A percentile compares a stretch with the other conserved stretches of the same genome.
Conservation (phyloP, 2,329 filamentous ascomycete genomes). For the Stagonosporopsis cucurbitacearum region DNA sequence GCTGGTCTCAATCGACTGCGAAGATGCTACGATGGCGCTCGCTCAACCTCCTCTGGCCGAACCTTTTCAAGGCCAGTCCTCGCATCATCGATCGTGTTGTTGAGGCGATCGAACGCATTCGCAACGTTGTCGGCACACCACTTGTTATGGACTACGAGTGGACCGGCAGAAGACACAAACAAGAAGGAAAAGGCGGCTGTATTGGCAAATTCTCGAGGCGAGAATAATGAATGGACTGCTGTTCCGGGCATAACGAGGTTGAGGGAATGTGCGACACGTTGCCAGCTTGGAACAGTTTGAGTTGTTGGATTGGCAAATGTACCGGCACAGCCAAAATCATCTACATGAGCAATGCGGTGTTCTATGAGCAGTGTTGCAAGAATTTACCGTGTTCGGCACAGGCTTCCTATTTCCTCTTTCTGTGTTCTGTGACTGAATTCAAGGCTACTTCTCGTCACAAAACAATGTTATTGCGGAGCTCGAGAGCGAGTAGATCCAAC, state of each 20-base stretch:
- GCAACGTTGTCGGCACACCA: conserved; percentile 90
- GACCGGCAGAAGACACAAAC: conserved; percentile 66
- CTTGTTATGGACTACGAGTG: conserved; percentile 97
- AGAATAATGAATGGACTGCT: neutral
- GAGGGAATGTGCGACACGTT: neutral
- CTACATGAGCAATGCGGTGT: neutral
- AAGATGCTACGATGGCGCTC: conserved; percentile 97
- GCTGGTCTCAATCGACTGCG: conserved; percentile 96
- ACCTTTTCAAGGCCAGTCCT: conserved; percentile 95
- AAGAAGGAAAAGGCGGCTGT: neutral
- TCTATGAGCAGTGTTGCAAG: neutral
- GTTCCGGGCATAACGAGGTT: neutral
- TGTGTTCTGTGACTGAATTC: neutral
- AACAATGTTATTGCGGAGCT: neutral
- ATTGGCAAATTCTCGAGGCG: neutral
- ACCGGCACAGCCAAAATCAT: too few relatives aligned
- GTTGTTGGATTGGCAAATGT: neutral
- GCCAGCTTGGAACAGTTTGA: neutral
- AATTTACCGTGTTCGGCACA: neutral
- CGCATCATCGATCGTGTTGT: conserved; percentile 99
- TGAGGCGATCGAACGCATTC: conserved; percentile 94
- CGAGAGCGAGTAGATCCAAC: neutral
- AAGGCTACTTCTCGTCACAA: neutral
- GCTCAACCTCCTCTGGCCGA: conserved; percentile 93
- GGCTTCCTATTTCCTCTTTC: neutral